phyloP scores from a whole-genome alignment of 106 monocot species.

The Chionographis japonica region DNA sequence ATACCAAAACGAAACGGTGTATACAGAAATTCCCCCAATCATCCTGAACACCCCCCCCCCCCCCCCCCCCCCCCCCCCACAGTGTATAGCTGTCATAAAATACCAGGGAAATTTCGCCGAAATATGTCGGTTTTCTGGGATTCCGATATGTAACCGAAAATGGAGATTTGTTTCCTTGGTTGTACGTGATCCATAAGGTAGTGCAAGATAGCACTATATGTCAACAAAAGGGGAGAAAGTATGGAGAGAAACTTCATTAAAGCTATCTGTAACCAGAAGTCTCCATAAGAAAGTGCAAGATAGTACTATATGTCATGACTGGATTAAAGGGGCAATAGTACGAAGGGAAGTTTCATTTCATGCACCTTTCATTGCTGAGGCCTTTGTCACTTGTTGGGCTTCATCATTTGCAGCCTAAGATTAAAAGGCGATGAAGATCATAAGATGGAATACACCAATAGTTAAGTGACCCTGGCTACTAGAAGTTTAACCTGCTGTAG shows the following conservation, averaged over 20 bases:
- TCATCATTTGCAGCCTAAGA: conserved; percentile 42
- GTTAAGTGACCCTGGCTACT: not conserved
- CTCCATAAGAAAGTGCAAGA: too few species aligned
- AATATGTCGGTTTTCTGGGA: too few species aligned
- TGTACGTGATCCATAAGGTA: not conserved
- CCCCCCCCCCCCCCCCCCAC: too few species aligned
- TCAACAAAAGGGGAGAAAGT: not conserved
- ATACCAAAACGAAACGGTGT: too few species aligned
- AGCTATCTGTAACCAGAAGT: too few species aligned
- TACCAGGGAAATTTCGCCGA: too few species aligned
- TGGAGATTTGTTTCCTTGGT: too few species aligned
- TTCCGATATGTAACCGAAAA: too few species aligned
- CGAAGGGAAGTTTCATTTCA: not conserved
- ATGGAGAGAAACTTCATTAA: not conserved
- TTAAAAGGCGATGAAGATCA: not conserved
- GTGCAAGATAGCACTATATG: not conserved
- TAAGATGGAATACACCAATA: not conserved
- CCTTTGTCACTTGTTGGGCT: conserved; percentile 39
- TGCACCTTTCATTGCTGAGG: conserved; percentile 57
- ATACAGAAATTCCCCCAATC: too few species aligned
- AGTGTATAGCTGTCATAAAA: too few species aligned
- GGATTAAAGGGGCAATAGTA: not conserved
- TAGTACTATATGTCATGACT: not conserved
- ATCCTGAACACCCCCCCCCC: too few species aligned
- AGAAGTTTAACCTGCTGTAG: not conserved